Percentiles rank a stretch among this genome's conserved stretches.
Conservation (phyloP, 352 stramenopile genomes). For the Peronospora belbahrii region DNA sequence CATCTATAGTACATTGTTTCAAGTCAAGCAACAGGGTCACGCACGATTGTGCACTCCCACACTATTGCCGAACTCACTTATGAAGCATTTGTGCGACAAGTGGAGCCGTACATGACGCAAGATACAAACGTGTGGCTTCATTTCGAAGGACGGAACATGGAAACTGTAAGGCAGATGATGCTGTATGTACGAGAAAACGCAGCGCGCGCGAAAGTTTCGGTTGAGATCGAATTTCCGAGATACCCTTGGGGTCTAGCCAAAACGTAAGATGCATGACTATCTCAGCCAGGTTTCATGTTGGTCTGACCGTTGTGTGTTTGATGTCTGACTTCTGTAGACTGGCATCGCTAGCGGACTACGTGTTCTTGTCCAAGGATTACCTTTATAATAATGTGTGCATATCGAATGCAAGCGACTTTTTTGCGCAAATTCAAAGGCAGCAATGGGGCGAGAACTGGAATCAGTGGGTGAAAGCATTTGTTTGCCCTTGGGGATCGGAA, state of each 20-base stretch:
- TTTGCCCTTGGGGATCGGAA: slow-evolving; percentile 57
- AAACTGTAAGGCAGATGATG: slow-evolving; percentile 53
- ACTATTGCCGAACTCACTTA: slow-evolving; percentile 46
- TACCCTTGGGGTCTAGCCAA: slow-evolving; percentile 54
- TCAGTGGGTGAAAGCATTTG: slow-evolving; percentile 32
- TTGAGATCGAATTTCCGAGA: slow-evolving; percentile 64
- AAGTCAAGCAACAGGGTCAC: slow-evolving; percentile 50
- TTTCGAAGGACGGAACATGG: slow-evolving; percentile 70
- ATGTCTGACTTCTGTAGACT: slow-evolving; percentile 27
- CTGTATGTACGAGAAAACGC: slow-evolving; percentile 22
- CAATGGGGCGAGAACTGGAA: slow-evolving; percentile 23
- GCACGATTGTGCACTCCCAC: slow-evolving; percentile 65
- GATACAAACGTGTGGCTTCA: slow-evolving; percentile 38
- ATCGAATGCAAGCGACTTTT: slow-evolving; percentile 34
- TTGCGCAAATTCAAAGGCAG: slow-evolving; percentile 16
- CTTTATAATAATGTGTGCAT: slow-evolving; percentile 47
- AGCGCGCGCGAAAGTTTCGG: slow-evolving; percentile 27
- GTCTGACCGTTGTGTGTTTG: neutral
- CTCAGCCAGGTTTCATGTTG: neutral
- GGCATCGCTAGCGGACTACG: slow-evolving; percentile 32
- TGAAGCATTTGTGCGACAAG: slow-evolving; percentile 31
- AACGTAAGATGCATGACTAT: slow-evolving; percentile 22
- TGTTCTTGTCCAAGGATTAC: slow-evolving; percentile 74
- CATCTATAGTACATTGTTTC: slow-evolving; percentile 51
- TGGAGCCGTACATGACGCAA: slow-evolving; percentile 14